Evolutionary conservation across 1,284 basidiomycete genomes (phyloP).

Genomic region (Ganoderma multipileum): DNA sequence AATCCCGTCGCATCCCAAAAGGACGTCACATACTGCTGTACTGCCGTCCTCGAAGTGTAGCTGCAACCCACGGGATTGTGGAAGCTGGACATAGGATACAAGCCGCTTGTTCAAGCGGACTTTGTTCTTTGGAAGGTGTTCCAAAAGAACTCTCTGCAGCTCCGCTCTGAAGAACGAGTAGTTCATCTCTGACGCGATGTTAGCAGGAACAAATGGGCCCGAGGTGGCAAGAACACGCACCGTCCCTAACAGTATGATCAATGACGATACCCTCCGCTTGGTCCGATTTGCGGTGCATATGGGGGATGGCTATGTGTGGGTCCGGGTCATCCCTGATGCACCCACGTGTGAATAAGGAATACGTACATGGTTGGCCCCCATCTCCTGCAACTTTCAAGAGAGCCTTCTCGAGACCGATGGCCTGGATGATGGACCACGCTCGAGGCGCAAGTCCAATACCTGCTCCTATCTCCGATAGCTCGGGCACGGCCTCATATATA

Average conservation of each 20-base stretch:
- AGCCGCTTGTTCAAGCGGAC: slow-evolving; percentile 54
- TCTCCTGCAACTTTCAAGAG: slow-evolving; percentile 48
- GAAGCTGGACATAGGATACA: slow-evolving; percentile 49
- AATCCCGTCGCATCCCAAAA: slow-evolving; percentile 58
- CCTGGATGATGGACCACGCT: slow-evolving; percentile 55
- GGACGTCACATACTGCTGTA: slow-evolving; percentile 52
- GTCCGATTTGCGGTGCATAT: slow-evolving; percentile 20
- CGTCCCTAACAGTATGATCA: slow-evolving; percentile 52
- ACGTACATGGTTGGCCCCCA: slow-evolving; percentile 37
- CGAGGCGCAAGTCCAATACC: slow-evolving; percentile 61
- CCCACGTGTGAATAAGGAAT: too few species aligned
- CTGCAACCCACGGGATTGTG: slow-evolving; percentile 35
- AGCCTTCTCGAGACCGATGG: slow-evolving; percentile 56
- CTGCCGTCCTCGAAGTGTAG: slow-evolving; percentile 57
- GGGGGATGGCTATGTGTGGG: background rate
- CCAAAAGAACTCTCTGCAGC: slow-evolving; percentile 55
- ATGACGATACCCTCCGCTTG: slow-evolving; percentile 51
- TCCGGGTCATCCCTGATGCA: too few species aligned
- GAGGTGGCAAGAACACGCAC: slow-evolving; percentile 35
- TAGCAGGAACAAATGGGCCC: background rate
- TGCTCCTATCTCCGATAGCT: slow-evolving; percentile 60
- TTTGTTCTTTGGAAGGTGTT: slow-evolving; percentile 46
- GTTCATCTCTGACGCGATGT: slow-evolving; percentile 45
- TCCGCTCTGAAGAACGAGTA: slow-evolving; percentile 58
- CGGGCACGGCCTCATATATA: slow-evolving; percentile 56